Evolutionary conservation across 2,329 filamentous ascomycete species (phyloP), one percentile per base, ranked within the genome.

Genomic region (Zasmidium angulare): DNA sequence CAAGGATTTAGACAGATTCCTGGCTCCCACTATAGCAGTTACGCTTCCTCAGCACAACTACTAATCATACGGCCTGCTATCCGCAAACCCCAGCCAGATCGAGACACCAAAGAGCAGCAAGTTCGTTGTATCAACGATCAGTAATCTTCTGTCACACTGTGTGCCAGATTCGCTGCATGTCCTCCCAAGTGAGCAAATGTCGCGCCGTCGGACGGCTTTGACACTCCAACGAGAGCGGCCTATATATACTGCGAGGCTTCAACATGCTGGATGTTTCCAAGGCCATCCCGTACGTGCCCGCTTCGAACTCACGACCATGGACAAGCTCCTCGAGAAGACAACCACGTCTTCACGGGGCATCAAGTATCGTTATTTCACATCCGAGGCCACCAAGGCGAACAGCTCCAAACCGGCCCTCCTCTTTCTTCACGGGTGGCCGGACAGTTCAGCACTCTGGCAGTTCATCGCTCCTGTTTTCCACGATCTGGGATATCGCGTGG

Each of bases 361-460:
- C 59, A 74, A 66, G 7, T 80, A 79, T 67, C 74, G 71, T 12
- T 79, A 78, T 67, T 78, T 78, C 9, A 65, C 69, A 11, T 62
- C 67, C 36, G 47, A n/a, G 59, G 65, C 48, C 67, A 69, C 55
- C 1, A 19, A 50, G 11, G 31, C 55, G 24, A 24, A 56, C 24
- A 71, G 72, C 2, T 73, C 75, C 0, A 63, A 79, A 40, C 58
- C 59, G 0, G 36, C 57, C 1, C 60, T 79, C 11, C 72, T 81
- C 26, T 61, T 66, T 24, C 57, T 77, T 14, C 81, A 83, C 68
- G 81, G 81, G 55, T 83, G 77, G 63, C 81, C 81, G 3, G 79
- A 81, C 62, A 68, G 73, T 46, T 76, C 79, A 0, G 68, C 69
- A 1, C 69, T 81, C 31, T 83, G 79, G 79, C 64, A 72, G 4